These are phyloP conservation scores for Metarhizium sp. DNA, from an alignment of 2,329 filamentous ascomycete genomes.

Conservation along the genomic window DNA sequence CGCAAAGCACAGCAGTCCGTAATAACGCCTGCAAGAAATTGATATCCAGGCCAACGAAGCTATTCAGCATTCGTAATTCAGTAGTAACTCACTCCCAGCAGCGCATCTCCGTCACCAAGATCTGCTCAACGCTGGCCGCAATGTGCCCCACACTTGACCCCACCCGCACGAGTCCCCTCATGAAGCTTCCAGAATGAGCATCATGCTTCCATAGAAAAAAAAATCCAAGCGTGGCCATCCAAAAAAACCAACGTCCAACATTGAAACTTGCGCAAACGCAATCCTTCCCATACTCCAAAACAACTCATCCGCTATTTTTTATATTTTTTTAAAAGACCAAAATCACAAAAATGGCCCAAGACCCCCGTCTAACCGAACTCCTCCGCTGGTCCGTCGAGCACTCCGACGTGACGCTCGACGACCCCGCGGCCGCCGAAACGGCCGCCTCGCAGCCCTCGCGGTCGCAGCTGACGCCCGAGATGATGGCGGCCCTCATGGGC, in stretches of 20 bases:
- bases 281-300: neutral
- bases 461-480: conserved; percentile 53
- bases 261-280: too few relatives aligned
- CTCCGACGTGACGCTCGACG: conserved; percentile 23
- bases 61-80: too few relatives aligned
- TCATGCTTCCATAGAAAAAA: conserved; percentile 7
- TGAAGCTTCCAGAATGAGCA: conserved; percentile 34
- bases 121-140: too few relatives aligned
- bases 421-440: conserved; percentile 18
- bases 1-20: neutral
- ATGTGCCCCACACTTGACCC: too few relatives aligned
- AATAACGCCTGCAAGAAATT: neutral
- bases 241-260: neutral
- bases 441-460: conserved; percentile 21
- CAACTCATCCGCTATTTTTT: neutral
- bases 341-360: conserved; percentile 26
- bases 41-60: too few relatives aligned
- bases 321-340: neutral
- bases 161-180: conserved; percentile 13
- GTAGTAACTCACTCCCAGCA: too few relatives aligned
- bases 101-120: too few relatives aligned
- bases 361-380: conserved; percentile 61
- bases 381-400: conserved; percentile 66
- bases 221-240: conserved; percentile 4
- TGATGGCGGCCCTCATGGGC: conserved; percentile 68